Conservation (phyloP, 2,329 filamentous ascomycete genomes). For the Penicillium sclerotigenum region DNA sequence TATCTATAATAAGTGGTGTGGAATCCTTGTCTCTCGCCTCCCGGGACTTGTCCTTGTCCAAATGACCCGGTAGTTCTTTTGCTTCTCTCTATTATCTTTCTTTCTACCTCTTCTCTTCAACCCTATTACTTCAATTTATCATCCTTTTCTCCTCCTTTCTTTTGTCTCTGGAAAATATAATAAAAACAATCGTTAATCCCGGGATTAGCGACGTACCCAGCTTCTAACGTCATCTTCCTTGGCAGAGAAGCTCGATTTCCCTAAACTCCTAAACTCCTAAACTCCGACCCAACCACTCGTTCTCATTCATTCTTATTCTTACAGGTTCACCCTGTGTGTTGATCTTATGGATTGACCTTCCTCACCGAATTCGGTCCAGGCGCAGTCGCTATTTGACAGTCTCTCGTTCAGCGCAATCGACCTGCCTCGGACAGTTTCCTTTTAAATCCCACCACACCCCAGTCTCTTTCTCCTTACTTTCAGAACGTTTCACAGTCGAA, state of each 20-base stretch:
- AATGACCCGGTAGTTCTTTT: background rate
- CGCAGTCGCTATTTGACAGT: constrained; percentile 5
- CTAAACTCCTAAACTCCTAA: background rate
- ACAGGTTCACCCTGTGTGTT: background rate
- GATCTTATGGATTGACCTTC: constrained; percentile 17
- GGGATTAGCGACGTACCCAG: background rate
- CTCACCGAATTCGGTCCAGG: constrained; percentile 4
- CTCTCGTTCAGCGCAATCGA: constrained; percentile 6
- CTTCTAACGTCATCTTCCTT: constrained; percentile 8
- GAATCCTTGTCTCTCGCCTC: background rate
- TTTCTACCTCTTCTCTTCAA: background rate
- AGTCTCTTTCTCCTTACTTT: constrained; percentile 1
- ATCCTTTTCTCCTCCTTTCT: background rate
- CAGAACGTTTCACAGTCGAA: constrained; percentile 8
- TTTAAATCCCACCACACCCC: constrained; percentile 6
- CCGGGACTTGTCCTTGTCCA: background rate
- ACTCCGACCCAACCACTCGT: background rate
- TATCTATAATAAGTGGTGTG: background rate
- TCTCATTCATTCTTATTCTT: constrained; percentile 6
- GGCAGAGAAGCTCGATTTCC: constrained; percentile 3
- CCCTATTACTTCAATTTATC: background rate
- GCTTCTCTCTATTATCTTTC: background rate
- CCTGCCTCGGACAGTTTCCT: constrained; percentile 11
- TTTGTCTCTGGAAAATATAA: background rate
- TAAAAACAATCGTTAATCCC: background rate